Evolutionary conservation across 495 filamentous ascomycete species (phyloP), one percentile per base, ranked within the genome.

Genomic region (Peziza echinospora): DNA sequence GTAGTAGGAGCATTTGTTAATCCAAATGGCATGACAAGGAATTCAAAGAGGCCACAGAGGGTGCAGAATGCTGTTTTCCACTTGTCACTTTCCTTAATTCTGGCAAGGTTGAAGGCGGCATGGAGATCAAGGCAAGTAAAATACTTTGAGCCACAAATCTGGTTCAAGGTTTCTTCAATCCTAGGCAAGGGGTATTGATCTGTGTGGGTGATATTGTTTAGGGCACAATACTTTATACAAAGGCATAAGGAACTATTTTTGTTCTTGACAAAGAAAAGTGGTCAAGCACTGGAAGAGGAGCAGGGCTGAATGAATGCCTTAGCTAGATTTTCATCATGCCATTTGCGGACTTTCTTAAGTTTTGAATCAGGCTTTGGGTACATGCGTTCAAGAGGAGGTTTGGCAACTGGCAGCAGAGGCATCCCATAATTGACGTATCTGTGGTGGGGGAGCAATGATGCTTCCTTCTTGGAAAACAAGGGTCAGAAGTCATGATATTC

Each of bases 31-130:
- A 55, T 50, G 1, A 55, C 52, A 5, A 47, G 28, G 21, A 50
- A 55, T 39, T 55, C 46, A 34, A 30, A 52, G 7, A 52, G 1
- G 49, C n/a, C n/a, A n/a, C n/a, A n/a, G n/a, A n/a, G 4, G 1
- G 49, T 51, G 21, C 51, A 0, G 46, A 57, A 58, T 0, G 54
- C 51, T 7, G 51, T 59, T 19, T 55, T 58, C 47, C 51, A 57
- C 26, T 59, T 47, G 0, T 59, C 52, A 0, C 46, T 49, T 24
- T 51, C 22, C 0, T 40, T 30, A 0, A 57, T 58, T 0, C 43
- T 7, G 1, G 55, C 34, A 0, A 17, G 44, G 30, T 59, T 34
- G 30, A 54, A 55, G 0, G 34, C 46, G 0, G 26, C 46, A 0
- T 25, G 4, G 0, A 57, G 24, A 9, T 56, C 49, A 5, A 53